phyloP scores from a whole-genome alignment of 352 stramenopile genomes.

The Globisporangium perplexum region DNA sequence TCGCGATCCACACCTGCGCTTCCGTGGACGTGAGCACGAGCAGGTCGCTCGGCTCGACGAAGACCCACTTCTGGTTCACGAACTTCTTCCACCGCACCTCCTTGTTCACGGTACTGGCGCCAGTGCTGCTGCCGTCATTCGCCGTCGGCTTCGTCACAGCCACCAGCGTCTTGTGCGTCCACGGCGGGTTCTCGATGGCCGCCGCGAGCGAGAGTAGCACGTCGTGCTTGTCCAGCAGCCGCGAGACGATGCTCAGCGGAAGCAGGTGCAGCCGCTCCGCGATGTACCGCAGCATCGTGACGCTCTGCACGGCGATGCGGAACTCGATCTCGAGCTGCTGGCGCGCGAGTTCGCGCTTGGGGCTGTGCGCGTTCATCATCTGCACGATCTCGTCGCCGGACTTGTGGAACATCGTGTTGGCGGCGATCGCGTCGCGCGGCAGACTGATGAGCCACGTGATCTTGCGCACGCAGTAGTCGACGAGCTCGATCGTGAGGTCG shows the following conservation, averaged over 20 bases:
- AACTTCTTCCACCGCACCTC: conserved; percentile 88
- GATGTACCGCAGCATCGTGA: conserved; percentile 88
- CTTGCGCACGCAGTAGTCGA: conserved; percentile 93
- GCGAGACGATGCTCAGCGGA: conserved; percentile 81
- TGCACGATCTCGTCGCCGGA: conserved; percentile 56
- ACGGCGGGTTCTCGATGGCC: conserved; percentile 95
- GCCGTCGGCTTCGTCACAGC: background rate
- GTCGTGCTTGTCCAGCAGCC: conserved; percentile 96
- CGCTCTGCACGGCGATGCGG: conserved; percentile 74
- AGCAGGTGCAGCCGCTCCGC: conserved; percentile 87
- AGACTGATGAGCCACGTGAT: conserved; percentile 77
- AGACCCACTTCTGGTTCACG: conserved; percentile 88
- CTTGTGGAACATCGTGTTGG: conserved; percentile 68
- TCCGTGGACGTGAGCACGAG: conserved; percentile 92
- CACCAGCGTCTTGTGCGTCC: conserved; percentile 81
- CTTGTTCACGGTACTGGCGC: background rate
- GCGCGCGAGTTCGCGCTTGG: conserved; percentile 49
- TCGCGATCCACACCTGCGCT: conserved; percentile 91
- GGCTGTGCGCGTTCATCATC: conserved; percentile 55
- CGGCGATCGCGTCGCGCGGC: conserved; percentile 47
- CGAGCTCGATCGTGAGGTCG: conserved; percentile 87
- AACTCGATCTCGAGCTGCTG: conserved; percentile 87
- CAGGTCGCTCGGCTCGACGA: conserved; percentile 83
- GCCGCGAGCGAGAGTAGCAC: conserved; percentile 88
- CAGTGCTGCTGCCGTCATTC: background rate